Base-by-base conservation (phyloP, 257 asterid species). In the Avicennia marina region DNA sequence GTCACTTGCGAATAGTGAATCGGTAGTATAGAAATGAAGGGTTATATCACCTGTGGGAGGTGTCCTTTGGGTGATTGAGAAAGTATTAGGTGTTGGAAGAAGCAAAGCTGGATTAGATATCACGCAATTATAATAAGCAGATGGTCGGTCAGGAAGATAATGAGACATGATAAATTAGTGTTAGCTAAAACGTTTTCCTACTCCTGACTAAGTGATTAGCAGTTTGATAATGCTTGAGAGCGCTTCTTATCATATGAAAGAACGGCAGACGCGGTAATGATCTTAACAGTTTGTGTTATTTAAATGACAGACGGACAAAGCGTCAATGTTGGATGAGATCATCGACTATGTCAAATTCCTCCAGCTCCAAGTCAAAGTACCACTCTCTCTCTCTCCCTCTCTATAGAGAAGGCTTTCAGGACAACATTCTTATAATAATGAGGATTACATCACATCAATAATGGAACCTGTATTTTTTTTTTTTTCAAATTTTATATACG, bases 301-400 rank as follows among this genome's bases (percentile, higher is more conserved):
- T 74, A 77, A 64, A 77, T 83, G 87, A 80, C 94, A 86, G 95
- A 86, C 95, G 34, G 95, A 89, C 83, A 89, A 89, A 66, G 97
- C 94, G 51, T 83, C 97, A 53, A 89, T 86, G 97, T 86, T 89
- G 56, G 97, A 89, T 78, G 97, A 89, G 81, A 89, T 89, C 77
- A 83, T 89, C 72, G 95, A 86, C 83, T 89, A 89, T 79, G 95
- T 89, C 71, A 89, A 89, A 81, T 89, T 89, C 82, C 83, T 86
- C 67, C 94, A 86, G 85, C 93, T 90, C 78, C 97, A 90, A 82
- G 97, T 85, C 96, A 87, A 87, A 71, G 95, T 85, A 85, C 70
- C 21, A 0, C 20, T 3, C 25, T 53, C 56, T 11, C 42, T 16
- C 62, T 8, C 34, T 8, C 12, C 56, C 15, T 52, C 40, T 49